phyloP scores from a whole-genome alignment of 441 rosid species.

The Syzygium malaccense region DNA sequence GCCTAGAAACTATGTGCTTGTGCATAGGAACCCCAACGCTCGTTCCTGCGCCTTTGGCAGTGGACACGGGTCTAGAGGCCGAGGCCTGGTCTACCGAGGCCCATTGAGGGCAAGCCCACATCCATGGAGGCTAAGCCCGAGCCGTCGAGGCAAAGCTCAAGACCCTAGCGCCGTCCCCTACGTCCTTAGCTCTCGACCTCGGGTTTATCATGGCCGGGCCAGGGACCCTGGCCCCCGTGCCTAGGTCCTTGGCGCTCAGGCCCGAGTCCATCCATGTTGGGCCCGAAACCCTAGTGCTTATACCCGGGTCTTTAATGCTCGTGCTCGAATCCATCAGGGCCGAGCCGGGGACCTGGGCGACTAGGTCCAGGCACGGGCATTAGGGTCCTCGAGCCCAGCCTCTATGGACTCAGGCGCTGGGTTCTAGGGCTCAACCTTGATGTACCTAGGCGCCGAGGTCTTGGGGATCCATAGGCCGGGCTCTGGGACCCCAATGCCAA shows the following conservation, averaged over 20 bases:
- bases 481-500: too few relatives aligned
- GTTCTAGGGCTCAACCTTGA: rapidly evolving
- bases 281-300: rapidly evolving
- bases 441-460: background rate
- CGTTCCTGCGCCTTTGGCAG: too few relatives aligned
- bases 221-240: background rate
- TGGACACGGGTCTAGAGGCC: background rate
- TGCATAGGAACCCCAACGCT: rapidly evolving
- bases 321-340: rapidly evolving
- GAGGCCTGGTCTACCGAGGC: background rate
- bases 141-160: rapidly evolving
- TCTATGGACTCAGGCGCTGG: rapidly evolving
- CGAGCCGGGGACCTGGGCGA: background rate
- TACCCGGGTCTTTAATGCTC: rapidly evolving
- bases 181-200: background rate
- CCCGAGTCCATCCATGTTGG: background rate
- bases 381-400: background rate
- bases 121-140: too few relatives aligned
- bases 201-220: too few relatives aligned
- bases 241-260: background rate
- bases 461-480: too few relatives aligned
- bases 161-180: rapidly evolving
- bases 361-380: rapidly evolving
- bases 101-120: background rate
- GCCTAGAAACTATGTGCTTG: background rate